Base-by-base conservation (phyloP, 2,329 filamentous ascomycete genomes). In the Xylaria sp. region DNA sequence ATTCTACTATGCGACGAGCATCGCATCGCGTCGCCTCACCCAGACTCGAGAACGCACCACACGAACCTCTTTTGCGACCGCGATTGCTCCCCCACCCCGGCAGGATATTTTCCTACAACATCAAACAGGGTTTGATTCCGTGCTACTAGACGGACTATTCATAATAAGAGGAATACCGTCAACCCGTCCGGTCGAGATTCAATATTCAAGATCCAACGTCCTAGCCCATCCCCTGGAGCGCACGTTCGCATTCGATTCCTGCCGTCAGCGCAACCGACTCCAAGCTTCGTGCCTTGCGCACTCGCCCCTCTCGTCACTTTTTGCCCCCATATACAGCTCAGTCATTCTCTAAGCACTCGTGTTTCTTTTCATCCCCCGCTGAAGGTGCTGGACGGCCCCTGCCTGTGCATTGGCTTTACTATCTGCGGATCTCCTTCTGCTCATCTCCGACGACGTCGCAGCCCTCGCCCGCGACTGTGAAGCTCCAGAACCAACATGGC, bases 401-500 rank as follows among this genome's bases (percentile, higher is more conserved):
- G 63, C 69, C 57, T 63, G 43, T 66, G 67, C 69, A 71, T 51
- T 70, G 69, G 64, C 67, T 51, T 31, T 25, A 52, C 48, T 52
- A 18, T 43, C 12, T 20, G 61, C 57, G 51, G 18, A 41, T 31
- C 28, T 36, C 20, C 25, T 60, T 52, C 46, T 33, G 10, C 46
- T 25, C 48, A 23, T 20, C 33, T 33, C 52, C 41, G 13, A 52
- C 54, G 12, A 61, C 49, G 12, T 31, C 23, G 41, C 52, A 61
- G 43, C 41, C 41, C 46, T 20, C 39, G 31, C 46, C 61, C 25
- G 64, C 33, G 43, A 70, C 66, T 65, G 70, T 36, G 67, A 61
- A 52, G 31, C 36, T 36, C 48, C 25, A n/a, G 6, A 54, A 51
- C 67, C 72, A 75, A 70, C 20, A 79, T 79, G 78, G 76, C 74